phyloP scores from a whole-genome alignment of 768 basidiomycete genomes.

The Lactarius akahatsu region DNA sequence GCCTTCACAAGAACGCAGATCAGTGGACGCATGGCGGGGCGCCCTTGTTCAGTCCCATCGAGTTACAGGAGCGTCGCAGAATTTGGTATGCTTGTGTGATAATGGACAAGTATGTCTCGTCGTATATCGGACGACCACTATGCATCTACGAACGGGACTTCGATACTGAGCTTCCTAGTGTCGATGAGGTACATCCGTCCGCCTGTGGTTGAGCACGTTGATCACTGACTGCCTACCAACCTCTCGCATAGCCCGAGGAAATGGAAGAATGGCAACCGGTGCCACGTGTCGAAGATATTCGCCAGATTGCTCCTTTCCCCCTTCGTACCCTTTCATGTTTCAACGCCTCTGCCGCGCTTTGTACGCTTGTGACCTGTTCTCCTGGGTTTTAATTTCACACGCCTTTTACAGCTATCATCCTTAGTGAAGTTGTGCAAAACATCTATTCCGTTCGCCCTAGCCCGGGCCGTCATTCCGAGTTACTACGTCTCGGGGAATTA shows the following conservation, averaged over 20 bases:
- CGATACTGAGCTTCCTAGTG: constrained; percentile 64
- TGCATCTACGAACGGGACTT: constrained; percentile 75
- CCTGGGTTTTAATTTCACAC: constrained; percentile 14
- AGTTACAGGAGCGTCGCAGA: constrained; percentile 67
- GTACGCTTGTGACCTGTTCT: constrained; percentile 43
- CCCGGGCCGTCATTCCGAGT: constrained; percentile 57
- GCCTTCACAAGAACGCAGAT: constrained; percentile 79
- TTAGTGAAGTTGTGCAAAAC: constrained; percentile 65
- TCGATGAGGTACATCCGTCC: constrained; percentile 50
- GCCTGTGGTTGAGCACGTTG: not conserved
- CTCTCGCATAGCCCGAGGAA: constrained; percentile 55
- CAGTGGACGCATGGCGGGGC: constrained; percentile 64
- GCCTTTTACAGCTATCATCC: constrained; percentile 55
- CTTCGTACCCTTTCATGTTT: constrained; percentile 69
- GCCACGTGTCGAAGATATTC: constrained; percentile 38
- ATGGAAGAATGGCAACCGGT: constrained; percentile 52
- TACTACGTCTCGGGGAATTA: constrained; percentile 53
- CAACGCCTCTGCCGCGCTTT: constrained; percentile 68
- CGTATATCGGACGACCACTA: constrained; percentile 76
- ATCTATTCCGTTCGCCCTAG: constrained; percentile 66
- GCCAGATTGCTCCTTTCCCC: constrained; percentile 36
- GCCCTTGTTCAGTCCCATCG: constrained; percentile 54
- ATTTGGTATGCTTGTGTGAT: constrained; percentile 80
- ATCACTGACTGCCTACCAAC: constrained; percentile 2
- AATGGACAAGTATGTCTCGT: constrained; percentile 77